Evolutionary conservation across 441 rosid genomes (phyloP), one percentile per base, ranked within the genome.

Genomic region (Jatropha podagrica): DNA sequence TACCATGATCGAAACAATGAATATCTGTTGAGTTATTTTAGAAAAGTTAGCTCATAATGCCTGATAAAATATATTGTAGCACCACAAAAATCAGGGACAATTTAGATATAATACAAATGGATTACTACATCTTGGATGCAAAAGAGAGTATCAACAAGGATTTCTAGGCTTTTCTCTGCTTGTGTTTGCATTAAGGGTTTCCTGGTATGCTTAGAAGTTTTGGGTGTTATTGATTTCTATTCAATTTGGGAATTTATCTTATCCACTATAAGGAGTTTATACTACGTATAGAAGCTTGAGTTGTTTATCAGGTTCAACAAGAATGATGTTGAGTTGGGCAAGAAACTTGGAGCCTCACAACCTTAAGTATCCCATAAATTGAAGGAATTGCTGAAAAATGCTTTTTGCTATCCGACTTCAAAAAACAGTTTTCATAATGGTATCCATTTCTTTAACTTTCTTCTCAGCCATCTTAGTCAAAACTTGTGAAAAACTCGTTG

Each of bases 401-500:
- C 68, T 68, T 55, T 23, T n/a, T 13, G 37, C 20, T 59, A 61
- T 9, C 72, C n/a, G 8, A 37, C 13, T 13, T 59, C 46, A 37
- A 67, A 44, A 42, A 8, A 67, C 44, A 75, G n/a, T 1, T 38
- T 20, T 59, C 32, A 68, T 38, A 37, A 60, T 44, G 17, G 2
- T 3, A n/a, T 46, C 9, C 55, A 18, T 7, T 13, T 46, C 41
- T 38, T 44, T 65, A 40, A 26, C 18, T 32, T 12, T 14, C 59
- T 77, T 40, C 27, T 7, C 60, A 75, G 68, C 61, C 61, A 60
- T 37, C 65, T 56, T 44, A 65, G 13, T 26, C 15, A 20, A 70
- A 44, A 55, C 51, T 52, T 1, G 51, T 17, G 55, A 15, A 48
- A 65, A 74, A 42, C 41, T 26, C 17, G 42, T 52, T 5, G 27